These are phyloP conservation scores for Lophiostoma macrostomum DNA, from an alignment of 495 filamentous ascomycete species.

Conservation along the genomic window DNA sequence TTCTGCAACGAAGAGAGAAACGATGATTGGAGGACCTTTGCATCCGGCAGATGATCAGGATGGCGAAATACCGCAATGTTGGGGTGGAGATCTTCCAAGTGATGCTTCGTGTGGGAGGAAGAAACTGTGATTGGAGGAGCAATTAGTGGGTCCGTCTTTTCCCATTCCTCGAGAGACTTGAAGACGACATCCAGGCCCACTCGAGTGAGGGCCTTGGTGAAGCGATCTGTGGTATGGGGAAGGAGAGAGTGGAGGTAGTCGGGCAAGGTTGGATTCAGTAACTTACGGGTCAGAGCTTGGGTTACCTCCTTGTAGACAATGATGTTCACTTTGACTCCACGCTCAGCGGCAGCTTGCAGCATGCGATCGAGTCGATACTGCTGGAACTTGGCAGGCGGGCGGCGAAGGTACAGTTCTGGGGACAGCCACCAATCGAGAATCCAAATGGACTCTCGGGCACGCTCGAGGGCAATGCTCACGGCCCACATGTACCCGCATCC, in stretches of 20 bases:
- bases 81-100: conserved; percentile 70
- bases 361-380: conserved; percentile 86
- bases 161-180: conserved; percentile 44
- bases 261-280: conserved; percentile 43
- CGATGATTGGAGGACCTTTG: conserved; percentile 53
- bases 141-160: conserved; percentile 47
- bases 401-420: conserved; percentile 83
- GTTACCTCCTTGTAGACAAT: conserved; percentile 92
- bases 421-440: conserved; percentile 95
- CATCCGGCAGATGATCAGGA: conserved; percentile 81
- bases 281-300: conserved; percentile 80
- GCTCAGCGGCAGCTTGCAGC: conserved; percentile 80
- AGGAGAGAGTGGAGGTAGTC: conserved; percentile 46
- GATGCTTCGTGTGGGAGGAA: conserved; percentile 81
- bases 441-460: conserved; percentile 80
- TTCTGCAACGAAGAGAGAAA: conserved; percentile 53
- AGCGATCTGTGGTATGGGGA: conserved; percentile 39
- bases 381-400: conserved; percentile 78
- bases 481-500: conserved; percentile 88
- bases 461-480: conserved; percentile 78
- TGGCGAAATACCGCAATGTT: conserved; percentile 93
- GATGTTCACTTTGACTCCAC: conserved; percentile 82
- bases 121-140: conserved; percentile 58
- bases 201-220: conserved; percentile 38
- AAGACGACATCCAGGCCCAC: conserved; percentile 45